These are phyloP conservation scores for Diaporthe citrichinensis DNA, from an alignment of 2,329 filamentous ascomycete species.

Conservation along the genomic window DNA sequence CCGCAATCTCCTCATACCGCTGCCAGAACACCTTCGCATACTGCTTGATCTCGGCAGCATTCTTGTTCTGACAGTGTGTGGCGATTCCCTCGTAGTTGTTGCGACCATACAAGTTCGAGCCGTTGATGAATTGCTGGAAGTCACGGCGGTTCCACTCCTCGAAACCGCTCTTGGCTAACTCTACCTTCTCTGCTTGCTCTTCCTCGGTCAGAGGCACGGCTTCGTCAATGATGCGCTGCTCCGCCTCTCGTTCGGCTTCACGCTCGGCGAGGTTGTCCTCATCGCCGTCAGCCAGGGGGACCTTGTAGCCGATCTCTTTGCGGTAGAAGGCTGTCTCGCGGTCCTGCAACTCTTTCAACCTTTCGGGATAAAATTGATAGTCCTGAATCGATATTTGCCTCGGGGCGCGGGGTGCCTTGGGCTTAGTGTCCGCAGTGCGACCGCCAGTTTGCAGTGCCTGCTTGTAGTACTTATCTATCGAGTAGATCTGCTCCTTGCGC, in stretches of 20 bases:
- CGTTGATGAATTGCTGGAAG: slow-evolving; percentile 98
- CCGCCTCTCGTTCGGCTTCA: slow-evolving; percentile 87
- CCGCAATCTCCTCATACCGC: slow-evolving; percentile 89
- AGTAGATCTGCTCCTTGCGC: slow-evolving; percentile 97
- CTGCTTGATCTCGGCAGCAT: slow-evolving; percentile 84
- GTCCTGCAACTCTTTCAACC: slow-evolving; percentile 90
- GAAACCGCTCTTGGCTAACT: slow-evolving; percentile 87
- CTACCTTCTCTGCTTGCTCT: slow-evolving; percentile 88
- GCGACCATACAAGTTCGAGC: slow-evolving; percentile 92
- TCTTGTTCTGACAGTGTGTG: slow-evolving; percentile 92
- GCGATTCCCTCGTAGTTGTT: slow-evolving; percentile 88
- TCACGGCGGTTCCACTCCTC: slow-evolving; percentile 96
- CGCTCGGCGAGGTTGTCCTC: slow-evolving; percentile 87
- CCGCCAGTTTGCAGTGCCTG: slow-evolving; percentile 86
- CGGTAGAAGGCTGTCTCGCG: slow-evolving; percentile 96
- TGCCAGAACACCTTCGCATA: slow-evolving; percentile 98
- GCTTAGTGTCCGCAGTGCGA: slow-evolving; percentile 85
- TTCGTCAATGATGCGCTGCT: slow-evolving; percentile 94
- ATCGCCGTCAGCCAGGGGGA: slow-evolving; percentile 87
- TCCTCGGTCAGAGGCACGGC: slow-evolving; percentile 90
- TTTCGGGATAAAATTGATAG: slow-evolving; percentile 94
- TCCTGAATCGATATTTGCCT: slow-evolving; percentile 94
- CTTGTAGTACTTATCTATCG: slow-evolving; percentile 98
- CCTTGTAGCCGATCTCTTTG: slow-evolving; percentile 97
- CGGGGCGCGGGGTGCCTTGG: slow-evolving; percentile 94